phyloP scores from a whole-genome alignment of 2,329 filamentous ascomycete genomes.

The Neofusicoccum kwambonambiense region DNA sequence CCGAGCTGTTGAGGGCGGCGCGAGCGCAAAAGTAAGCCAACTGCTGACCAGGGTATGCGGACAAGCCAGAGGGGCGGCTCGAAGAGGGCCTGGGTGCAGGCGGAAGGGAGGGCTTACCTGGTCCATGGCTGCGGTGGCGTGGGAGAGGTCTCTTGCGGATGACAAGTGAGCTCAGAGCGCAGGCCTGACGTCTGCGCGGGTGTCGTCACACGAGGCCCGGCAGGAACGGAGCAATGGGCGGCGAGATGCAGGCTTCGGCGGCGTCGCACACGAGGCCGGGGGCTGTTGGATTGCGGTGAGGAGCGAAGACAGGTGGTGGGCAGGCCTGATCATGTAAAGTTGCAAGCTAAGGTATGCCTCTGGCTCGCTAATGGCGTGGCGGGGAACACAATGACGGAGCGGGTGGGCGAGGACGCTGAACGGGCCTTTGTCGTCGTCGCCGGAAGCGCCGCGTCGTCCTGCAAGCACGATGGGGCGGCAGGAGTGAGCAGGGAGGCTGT shows the following conservation, averaged over 20 bases:
- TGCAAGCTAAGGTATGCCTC: constrained; percentile 17
- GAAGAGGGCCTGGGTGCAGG: constrained; percentile 21
- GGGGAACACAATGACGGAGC: constrained; percentile 19
- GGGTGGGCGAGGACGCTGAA: constrained; percentile 1
- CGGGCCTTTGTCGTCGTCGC: constrained; percentile 15
- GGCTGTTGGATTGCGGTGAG: neutral
- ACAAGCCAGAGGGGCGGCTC: neutral
- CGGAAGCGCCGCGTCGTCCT: neutral
- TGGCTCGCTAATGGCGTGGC: constrained; percentile 18
- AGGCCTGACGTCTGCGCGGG: constrained; percentile 6
- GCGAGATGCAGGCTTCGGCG: neutral
- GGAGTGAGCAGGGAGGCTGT: neutral
- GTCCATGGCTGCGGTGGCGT: constrained; percentile 32
- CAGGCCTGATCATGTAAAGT: constrained; percentile 16
- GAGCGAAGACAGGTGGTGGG: neutral
- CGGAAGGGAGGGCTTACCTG: constrained; percentile 32
- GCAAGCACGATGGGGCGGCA: neutral
- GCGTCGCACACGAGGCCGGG: constrained; percentile 11
- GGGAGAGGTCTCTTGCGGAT: constrained; percentile 12
- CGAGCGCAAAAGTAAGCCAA: constrained; percentile 12
- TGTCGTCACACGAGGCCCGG: constrained; percentile 3
- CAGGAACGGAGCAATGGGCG: constrained; percentile 9
- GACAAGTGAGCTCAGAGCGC: neutral
- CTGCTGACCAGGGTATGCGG: neutral
- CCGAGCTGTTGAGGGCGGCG: constrained; percentile 47